Base-by-base conservation (phyloP, 257 asterid species). In the Scutellaria minor region DNA sequence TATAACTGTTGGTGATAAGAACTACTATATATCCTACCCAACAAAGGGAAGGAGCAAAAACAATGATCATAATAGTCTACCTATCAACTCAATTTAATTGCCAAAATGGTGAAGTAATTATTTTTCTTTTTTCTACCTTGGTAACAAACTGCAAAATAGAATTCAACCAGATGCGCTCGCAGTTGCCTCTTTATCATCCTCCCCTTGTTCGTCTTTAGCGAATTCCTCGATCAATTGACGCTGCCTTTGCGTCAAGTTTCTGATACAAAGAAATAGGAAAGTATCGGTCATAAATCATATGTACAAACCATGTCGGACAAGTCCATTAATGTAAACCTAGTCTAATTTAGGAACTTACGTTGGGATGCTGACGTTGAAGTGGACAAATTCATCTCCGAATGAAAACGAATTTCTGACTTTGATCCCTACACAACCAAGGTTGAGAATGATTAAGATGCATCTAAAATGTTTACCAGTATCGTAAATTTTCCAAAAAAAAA, bases 311-410 rank as follows among this genome's bases (percentile, higher is more conserved):
- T 39, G 42, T 10, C 24, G 39, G 20, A 42, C 56, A 31, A 31
- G 37, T 31, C 37, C 37, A 31, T 24, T 24, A 24, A 1, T 2
- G 2, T 7, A 31, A 41, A 39, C 58, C 13, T 7, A 24, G 54
- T 63, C 41, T 10, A 64, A 31, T 8, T 9, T 20, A n/a, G 31
- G 66, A 48, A 86, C 97, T 79, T 84, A 94, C 99, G 79, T 60
- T 64, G 99, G 99, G 62, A 91, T 91, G 88, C 90, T 84, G 87
- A 94, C 90, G 40, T 84, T 94, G 85, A 91, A 94, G 85, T 91
- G 99, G 48, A 94, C 97, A 69, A 73, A 91, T 75, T 94, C 87
- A 62, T 94, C 96, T 40, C 99, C 99, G 7, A 88, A 85, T 13
- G 97, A 68, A 73, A 55, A 89, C 0, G 97, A 86, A 68, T 87